These are phyloP conservation scores for Phaseolus lunatus DNA, from an alignment of 306 rosid genomes.

Conservation along the genomic window DNA sequence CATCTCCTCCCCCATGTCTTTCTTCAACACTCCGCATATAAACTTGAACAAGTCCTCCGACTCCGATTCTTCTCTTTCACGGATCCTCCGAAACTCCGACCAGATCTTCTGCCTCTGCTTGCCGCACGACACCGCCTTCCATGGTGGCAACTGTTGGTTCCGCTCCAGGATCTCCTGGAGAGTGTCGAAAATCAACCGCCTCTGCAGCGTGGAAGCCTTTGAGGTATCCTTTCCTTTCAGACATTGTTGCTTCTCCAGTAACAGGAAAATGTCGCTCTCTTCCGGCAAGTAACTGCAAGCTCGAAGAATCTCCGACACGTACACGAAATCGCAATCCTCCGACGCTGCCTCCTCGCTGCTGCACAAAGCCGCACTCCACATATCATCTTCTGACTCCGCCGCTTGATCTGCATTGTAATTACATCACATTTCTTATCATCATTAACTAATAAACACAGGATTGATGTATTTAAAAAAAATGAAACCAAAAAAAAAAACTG, in stretches of 20 bases:
- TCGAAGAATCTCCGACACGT: constrained; percentile 72
- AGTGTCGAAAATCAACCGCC: constrained; percentile 79
- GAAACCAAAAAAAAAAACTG: background rate
- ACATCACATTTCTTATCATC: background rate
- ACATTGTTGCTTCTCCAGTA: constrained; percentile 77
- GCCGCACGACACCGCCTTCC: constrained; percentile 58
- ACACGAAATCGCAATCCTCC: constrained; percentile 66
- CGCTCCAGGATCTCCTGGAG: constrained; percentile 66
- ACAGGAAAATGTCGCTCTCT: constrained; percentile 60
- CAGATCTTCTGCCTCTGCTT: constrained; percentile 55
- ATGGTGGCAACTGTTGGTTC: constrained; percentile 69
- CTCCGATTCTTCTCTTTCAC: constrained; percentile 61
- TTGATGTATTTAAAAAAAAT: background rate
- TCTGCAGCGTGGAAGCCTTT: constrained; percentile 56
- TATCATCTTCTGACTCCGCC: constrained; percentile 72
- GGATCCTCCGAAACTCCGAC: constrained; percentile 68
- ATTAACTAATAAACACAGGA: background rate
- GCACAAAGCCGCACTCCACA: constrained; percentile 60
- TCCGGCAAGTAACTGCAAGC: constrained; percentile 70
- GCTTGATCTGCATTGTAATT: constrained; percentile 58
- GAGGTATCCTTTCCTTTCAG: constrained; percentile 77
- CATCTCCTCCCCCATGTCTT: constrained; percentile 74
- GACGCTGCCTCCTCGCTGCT: constrained; percentile 50
- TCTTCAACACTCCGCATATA: constrained; percentile 70
- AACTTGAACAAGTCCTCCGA: constrained; percentile 74